phyloP scores from a whole-genome alignment of 1,284 basidiomycete genomes.

The Apiotrichum porosum region DNA sequence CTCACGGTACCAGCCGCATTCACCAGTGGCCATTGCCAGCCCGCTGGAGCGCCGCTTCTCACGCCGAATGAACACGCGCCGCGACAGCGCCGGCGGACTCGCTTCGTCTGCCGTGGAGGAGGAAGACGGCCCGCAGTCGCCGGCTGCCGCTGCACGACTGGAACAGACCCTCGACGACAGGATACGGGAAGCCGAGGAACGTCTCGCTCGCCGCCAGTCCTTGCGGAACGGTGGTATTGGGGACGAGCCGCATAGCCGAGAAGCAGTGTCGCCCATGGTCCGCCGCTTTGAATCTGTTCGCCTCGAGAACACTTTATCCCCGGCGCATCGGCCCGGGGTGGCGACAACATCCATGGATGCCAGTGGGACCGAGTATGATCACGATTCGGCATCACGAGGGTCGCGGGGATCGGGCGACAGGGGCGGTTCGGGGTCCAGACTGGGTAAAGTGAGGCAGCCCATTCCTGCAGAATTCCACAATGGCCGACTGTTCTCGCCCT shows the following conservation, averaged over 20 bases:
- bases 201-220: constrained; percentile 14
- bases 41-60: constrained; percentile 15
- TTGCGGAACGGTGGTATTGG: neutral
- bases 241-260: too few species aligned
- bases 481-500: constrained; percentile 35
- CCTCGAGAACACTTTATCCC: too few species aligned
- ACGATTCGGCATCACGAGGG: neutral
- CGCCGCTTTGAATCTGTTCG: too few species aligned
- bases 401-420: neutral
- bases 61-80: constrained; percentile 6
- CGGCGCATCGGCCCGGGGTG: too few species aligned
- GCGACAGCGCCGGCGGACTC: constrained; percentile 2
- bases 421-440: neutral
- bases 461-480: constrained; percentile 36
- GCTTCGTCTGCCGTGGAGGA: constrained; percentile 6
- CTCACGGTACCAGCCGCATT: neutral
- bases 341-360: too few species aligned
- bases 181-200: constrained; percentile 37
- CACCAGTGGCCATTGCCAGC: neutral
- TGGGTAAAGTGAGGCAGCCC: constrained; percentile 18
- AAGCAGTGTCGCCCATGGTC: too few species aligned
- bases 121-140: neutral
- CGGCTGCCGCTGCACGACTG: too few species aligned
- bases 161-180: constrained; percentile 23
- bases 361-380: neutral